Conservation (phyloP, 768 basidiomycete species). For the Mycena rosella region DNA sequence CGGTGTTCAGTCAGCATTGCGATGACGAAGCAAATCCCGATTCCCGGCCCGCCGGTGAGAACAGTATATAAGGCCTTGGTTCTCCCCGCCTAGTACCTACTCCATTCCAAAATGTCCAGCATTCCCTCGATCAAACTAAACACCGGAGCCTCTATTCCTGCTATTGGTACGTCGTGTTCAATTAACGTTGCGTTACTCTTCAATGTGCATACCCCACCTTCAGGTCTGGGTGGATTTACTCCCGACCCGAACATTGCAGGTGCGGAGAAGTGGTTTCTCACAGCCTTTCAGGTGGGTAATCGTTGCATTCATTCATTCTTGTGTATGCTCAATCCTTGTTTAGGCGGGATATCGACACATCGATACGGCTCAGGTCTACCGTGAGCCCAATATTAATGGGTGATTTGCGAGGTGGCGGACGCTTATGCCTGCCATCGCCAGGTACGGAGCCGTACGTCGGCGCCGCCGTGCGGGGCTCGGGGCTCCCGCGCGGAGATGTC, state of each 20-base stretch:
- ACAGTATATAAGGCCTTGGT: too few species aligned
- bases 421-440: slow-evolving; percentile 9
- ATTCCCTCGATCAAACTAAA: slow-evolving; percentile 21
- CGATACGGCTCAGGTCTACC: slow-evolving; percentile 54
- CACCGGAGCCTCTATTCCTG: slow-evolving; percentile 18
- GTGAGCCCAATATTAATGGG: slow-evolving; percentile 30
- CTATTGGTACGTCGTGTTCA: slow-evolving; percentile 3
- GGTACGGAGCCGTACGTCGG: slow-evolving; percentile 59
- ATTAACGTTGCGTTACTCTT: background rate
- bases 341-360: slow-evolving; percentile 58
- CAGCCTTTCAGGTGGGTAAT: slow-evolving; percentile 52
- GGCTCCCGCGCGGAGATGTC: slow-evolving; percentile 61
- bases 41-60: too few species aligned
- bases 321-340: background rate
- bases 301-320: background rate
- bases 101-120: background rate
- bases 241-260: slow-evolving; percentile 47
- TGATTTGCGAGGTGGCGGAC: too few species aligned
- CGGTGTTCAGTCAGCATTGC: too few species aligned
- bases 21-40: too few species aligned
- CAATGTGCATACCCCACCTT: background rate
- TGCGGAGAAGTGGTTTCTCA: slow-evolving; percentile 54
- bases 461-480: slow-evolving; percentile 59
- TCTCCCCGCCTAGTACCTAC: too few species aligned
- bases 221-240: slow-evolving; percentile 30